Percentiles rank a stretch among this genome's conserved stretches.
Conservation (phyloP, 768 basidiomycete species). For the Leccinum imitatum region DNA sequence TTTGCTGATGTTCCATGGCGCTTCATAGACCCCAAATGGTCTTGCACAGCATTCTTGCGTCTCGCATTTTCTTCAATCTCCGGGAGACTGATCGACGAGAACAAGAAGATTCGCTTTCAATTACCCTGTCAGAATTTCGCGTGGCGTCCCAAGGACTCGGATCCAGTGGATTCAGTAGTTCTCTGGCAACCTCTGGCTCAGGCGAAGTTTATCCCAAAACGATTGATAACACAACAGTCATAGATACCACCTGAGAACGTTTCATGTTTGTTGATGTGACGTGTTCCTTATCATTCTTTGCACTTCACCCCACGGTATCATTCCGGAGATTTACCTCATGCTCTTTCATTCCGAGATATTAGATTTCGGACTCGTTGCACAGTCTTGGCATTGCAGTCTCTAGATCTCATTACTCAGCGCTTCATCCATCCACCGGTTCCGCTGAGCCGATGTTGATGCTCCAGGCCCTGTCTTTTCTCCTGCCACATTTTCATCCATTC, state of each 20-base stretch:
- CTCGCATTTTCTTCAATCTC: constrained; percentile 27
- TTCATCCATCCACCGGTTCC: no score
- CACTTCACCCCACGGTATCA: no score
- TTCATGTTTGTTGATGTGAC: not conserved
- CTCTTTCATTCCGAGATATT: no score
- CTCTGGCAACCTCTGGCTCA: not conserved
- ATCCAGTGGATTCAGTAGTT: not conserved
- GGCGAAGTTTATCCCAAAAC: not conserved
- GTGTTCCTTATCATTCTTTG: no score
- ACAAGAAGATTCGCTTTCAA: not conserved
- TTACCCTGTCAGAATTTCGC: constrained; percentile 12
- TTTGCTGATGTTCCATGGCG: constrained; percentile 2
- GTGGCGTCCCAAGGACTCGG: not conserved
- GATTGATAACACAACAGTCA: not conserved
- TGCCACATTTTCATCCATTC: no score
- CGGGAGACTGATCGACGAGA: constrained; percentile 18
- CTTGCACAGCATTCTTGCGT: constrained; percentile 24
- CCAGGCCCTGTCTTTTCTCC: not conserved
- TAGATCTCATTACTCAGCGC: no score
- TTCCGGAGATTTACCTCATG: no score
- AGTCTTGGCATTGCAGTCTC: no score
- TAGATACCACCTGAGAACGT: not conserved
- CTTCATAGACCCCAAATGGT: constrained; percentile 19
- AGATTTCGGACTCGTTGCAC: no score
- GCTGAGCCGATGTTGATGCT: not conserved